These are phyloP conservation scores for Tritrichomonas foetus DNA, from an alignment of 208 protist genomes.

Conservation along the genomic window DNA sequence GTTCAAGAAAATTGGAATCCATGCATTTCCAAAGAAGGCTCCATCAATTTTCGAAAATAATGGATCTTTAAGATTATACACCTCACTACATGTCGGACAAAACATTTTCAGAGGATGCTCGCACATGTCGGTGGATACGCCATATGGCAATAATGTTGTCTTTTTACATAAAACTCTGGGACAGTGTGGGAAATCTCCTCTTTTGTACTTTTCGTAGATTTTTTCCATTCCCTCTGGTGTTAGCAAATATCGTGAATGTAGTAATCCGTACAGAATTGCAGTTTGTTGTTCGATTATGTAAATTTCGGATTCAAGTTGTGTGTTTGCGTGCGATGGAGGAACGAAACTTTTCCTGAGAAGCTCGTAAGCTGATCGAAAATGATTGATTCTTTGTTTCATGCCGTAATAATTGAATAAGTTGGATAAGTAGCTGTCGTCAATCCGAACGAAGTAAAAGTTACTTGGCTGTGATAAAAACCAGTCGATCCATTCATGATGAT, in stretches of 20 bases:
- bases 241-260: neutral
- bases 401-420: neutral
- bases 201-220: neutral
- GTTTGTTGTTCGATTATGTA: neutral
- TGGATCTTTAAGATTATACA: neutral
- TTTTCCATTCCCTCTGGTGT: neutral
- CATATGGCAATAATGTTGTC: neutral
- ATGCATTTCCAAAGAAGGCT: neutral
- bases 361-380: neutral
- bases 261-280: neutral
- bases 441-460: neutral
- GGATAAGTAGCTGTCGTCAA: neutral
- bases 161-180: neutral
- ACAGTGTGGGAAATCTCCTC: neutral
- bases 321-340: neutral
- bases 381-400: neutral
- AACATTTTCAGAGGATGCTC: neutral
- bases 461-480: neutral
- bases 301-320: too few species aligned
- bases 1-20: neutral
- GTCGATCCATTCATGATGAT: neutral
- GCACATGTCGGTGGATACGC: neutral
- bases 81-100: neutral
- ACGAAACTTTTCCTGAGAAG: neutral
- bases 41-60: neutral